A percentile compares a stretch with the other conserved stretches of the same genome.
These are phyloP conservation scores for Lasiosphaeria miniovina DNA, from an alignment of 495 filamentous ascomycete species.

Conservation along the genomic window DNA sequence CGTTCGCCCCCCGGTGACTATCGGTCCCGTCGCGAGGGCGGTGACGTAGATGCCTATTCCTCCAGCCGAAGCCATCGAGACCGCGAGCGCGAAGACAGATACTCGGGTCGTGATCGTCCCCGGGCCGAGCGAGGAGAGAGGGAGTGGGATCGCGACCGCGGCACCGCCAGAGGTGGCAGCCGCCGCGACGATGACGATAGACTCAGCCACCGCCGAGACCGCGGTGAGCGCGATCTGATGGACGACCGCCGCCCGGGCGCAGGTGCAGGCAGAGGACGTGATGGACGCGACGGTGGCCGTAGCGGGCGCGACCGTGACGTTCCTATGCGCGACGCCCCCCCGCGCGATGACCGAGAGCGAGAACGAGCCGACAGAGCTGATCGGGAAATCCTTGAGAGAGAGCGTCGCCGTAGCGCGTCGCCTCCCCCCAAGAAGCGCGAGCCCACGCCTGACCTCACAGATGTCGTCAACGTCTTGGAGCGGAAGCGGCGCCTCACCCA, in stretches of 20 bases:
- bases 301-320: conserved; percentile 33
- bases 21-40: conserved; percentile 57
- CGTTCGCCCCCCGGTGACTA: conserved; percentile 68
- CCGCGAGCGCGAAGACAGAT: conserved; percentile 85
- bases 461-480: conserved; percentile 71
- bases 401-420: conserved; percentile 72
- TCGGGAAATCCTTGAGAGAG: conserved; percentile 43
- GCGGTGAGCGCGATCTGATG: conserved; percentile 41
- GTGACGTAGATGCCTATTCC: conserved; percentile 83
- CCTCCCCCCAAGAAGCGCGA: conserved; percentile 88
- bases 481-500: conserved; percentile 90
- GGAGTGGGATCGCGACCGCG: conserved; percentile 71
- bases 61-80: conserved; percentile 87
- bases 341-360: conserved; percentile 37
- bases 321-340: conserved; percentile 21
- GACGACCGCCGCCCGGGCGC: conserved; percentile 37
- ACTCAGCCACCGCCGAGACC: conserved; percentile 38
- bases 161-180: conserved; percentile 33
- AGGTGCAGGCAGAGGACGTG: conserved; percentile 41
- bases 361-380: conserved; percentile 23
- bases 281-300: conserved; percentile 8
- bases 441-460: conserved; percentile 91
- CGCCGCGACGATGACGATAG: conserved; percentile 32
- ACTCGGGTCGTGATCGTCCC: conserved; percentile 60
- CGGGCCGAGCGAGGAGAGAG: conserved; percentile 34